Conservation (phyloP, 192 early-diverging fungal genomes). For the Chytriomyces hyalinus region DNA sequence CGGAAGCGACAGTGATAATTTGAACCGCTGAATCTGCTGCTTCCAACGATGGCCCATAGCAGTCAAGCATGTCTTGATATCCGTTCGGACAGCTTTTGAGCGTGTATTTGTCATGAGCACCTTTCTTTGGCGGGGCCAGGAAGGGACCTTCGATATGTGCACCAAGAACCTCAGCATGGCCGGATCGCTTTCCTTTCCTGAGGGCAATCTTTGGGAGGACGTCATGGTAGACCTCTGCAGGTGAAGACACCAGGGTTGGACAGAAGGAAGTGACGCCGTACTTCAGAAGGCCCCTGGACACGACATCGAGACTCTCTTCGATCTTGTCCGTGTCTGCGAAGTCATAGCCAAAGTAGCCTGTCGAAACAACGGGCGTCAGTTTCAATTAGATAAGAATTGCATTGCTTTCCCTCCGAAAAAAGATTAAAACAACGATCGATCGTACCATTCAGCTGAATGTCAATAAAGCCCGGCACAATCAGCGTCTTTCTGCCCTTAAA, state of each 20-base stretch:
- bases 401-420: no score
- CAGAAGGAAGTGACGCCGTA: conserved; percentile 83
- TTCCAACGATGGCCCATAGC: conserved; percentile 71
- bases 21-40: conserved; percentile 51
- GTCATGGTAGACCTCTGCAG: conserved; percentile 69
- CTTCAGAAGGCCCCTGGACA: conserved; percentile 75
- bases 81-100: conserved; percentile 67
- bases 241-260: conserved; percentile 80
- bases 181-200: conserved; percentile 62
- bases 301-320: conserved; percentile 65
- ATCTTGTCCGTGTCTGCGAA: conserved; percentile 71
- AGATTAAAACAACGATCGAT: not conserved
- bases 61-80: conserved; percentile 66
- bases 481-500: conserved; percentile 64
- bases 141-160: conserved; percentile 75
- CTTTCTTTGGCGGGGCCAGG: conserved; percentile 71
- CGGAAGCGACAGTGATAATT: conserved; percentile 81
- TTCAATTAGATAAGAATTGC: no score
- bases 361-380: no score
- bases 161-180: conserved; percentile 70
- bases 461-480: conserved; percentile 78
- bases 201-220: conserved; percentile 63
- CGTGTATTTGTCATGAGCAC: conserved; percentile 72
- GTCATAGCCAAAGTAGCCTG: conserved; percentile 71
- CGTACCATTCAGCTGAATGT: conserved; percentile 82